A percentile compares a stretch with the other conserved stretches of the same genome.
Evolutionary conservation across 192 early-diverging fungal species (phyloP).

Genomic region (Coemansia sp.): DNA sequence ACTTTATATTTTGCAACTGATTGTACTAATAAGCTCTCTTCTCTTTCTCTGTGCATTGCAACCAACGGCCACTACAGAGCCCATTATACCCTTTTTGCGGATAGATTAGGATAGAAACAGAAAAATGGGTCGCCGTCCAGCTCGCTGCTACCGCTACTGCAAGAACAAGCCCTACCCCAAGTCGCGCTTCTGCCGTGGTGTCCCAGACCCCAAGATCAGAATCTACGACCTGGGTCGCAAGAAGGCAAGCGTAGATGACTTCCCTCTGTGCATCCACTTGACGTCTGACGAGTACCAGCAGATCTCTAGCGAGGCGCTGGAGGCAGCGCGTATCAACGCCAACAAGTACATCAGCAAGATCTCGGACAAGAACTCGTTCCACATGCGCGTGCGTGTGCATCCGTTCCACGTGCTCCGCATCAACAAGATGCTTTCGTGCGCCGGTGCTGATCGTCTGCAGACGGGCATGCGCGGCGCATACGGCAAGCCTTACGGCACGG

Average conservation of each 20-base stretch:
- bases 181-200: constrained; percentile 98
- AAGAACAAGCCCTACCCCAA: constrained; percentile 99
- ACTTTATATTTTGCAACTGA: background rate
- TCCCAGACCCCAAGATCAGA: constrained; percentile 97
- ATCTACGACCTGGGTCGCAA: constrained; percentile 98
- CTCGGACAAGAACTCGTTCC: constrained; percentile 98
- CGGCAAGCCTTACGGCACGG: constrained; percentile 93
- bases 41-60: no score
- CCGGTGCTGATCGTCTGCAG: constrained; percentile 98
- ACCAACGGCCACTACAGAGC: background rate
- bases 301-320: constrained; percentile 95
- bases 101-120: constrained; percentile 47
- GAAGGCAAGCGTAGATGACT: constrained; percentile 98
- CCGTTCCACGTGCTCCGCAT: constrained; percentile 99
- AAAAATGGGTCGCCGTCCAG: constrained; percentile 97
- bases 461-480: constrained; percentile 99
- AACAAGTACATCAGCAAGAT: constrained; percentile 99
- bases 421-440: constrained; percentile 99
- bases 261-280: constrained; percentile 95
- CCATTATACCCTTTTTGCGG: background rate
- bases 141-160: constrained; percentile 98
- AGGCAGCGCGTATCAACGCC: constrained; percentile 95
- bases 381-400: constrained; percentile 97
- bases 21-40: background rate
- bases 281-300: constrained; percentile 98